Evolutionary conservation across 2,329 filamentous ascomycete species (phyloP), one percentile per base, ranked within the genome.

Genomic region (Diaporthe velutina): DNA sequence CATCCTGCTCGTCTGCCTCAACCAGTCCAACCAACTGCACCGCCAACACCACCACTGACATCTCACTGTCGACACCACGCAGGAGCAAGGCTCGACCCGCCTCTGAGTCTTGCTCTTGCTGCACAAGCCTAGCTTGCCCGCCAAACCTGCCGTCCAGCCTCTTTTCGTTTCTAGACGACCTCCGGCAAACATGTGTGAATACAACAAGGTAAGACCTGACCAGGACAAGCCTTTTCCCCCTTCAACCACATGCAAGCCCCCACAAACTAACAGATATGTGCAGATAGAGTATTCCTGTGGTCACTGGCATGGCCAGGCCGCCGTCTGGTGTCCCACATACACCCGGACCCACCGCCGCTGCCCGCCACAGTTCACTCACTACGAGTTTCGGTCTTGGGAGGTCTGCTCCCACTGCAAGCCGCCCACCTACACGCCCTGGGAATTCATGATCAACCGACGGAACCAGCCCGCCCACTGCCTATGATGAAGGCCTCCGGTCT

Each of bases 231-330:
- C 6, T 42, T 45, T n/a, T 7, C 19, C 5, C 40, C 6, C 5
- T 33, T 17, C 35, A 38, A 25, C 42, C 22, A 52, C 22, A 7
- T 5, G 4, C 35, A 57, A 28, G 38, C 10, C 28, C 13, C 22
- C 42, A 13, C 9, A 58, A 28, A 28, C 64, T 64, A n/a, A 55
- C 45, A 57, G 12, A 61, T 30, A n/a, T 61, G n/a, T 28, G 33
- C 19, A 71, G 87, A 87, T 88, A 74, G 86, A 89, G 75, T 84
- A 89, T 75, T 87, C 87, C 80, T 89, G 88, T 76, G 84, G 87
- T 71, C 86, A 89, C 80, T 88, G 87, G 82, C 88, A 89, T 77
- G 80, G 85, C 76, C 85, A 86, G 73, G 85, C 86, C 75, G 86
- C 85, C 35, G 73, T 77, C 66, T 86, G 85, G 85, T 86, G 85